These are phyloP conservation scores for Apiotrichum laibachii DNA, from an alignment of 1,284 basidiomycete genomes.

Conservation along the genomic window DNA sequence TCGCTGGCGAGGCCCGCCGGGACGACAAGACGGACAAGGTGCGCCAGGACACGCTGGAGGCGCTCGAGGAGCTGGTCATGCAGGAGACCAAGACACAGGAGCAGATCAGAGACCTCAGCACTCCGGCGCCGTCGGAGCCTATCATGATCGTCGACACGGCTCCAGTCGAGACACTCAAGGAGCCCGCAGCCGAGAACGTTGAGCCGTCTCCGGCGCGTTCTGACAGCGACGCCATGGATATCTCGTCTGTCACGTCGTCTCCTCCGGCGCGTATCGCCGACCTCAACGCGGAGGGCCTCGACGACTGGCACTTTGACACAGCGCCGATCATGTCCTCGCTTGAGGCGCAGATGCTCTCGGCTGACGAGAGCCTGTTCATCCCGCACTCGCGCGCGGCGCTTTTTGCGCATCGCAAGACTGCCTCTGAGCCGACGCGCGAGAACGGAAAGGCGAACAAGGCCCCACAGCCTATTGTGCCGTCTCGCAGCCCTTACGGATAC, in stretches of 20 bases:
- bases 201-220: neutral
- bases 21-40: neutral
- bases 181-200: neutral
- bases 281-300: neutral
- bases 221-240: neutral
- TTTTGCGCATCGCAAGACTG: neutral
- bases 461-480: too few relatives aligned
- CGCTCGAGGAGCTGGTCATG: neutral
- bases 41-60: neutral
- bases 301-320: neutral
- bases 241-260: neutral
- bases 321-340: neutral
- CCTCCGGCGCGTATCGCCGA: neutral
- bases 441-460: too few relatives aligned
- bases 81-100: neutral
- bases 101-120: neutral
- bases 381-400: neutral
- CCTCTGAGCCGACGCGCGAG: neutral
- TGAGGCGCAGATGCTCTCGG: neutral
- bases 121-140: neutral
- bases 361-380: neutral
- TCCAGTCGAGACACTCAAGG: too few relatives aligned
- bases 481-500: neutral
- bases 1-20: neutral
- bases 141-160: too few relatives aligned